Conservation (phyloP, 345 rosid genomes). For the Leavenworthia alabamica region DNA sequence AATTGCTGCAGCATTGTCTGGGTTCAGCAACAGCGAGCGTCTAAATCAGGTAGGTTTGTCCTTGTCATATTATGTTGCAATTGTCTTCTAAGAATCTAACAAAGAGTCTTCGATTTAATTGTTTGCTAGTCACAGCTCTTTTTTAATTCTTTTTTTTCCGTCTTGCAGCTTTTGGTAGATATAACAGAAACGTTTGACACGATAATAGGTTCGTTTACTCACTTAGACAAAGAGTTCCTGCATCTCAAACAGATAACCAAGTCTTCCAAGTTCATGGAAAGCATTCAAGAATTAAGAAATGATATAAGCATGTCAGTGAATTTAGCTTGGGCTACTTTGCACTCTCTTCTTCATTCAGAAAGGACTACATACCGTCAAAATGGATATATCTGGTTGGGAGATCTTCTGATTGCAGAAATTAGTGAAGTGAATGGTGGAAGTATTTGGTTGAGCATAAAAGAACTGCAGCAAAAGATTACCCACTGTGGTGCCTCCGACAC, state of each 20-base stretch:
- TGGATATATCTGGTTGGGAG: constrained; percentile 93
- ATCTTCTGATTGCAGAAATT: constrained; percentile 89
- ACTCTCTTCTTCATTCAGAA: constrained; percentile 94
- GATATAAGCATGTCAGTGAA: constrained; percentile 49
- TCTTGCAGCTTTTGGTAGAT: constrained; percentile 72
- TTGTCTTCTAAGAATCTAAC: too few species aligned
- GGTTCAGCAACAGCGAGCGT: constrained; percentile 81
- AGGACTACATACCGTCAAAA: constrained; percentile 70
- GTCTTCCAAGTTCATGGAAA: constrained; percentile 57
- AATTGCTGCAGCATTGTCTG: constrained; percentile 66
- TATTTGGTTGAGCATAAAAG: constrained; percentile 66
- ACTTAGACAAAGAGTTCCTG: constrained; percentile 78
- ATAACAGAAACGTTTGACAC: constrained; percentile 73
- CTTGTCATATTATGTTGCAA: not conserved
- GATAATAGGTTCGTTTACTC: constrained; percentile 81
- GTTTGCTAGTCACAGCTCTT: constrained; percentile 12
- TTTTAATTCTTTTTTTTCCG: constrained; percentile 8
- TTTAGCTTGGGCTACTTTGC: constrained; percentile 79
- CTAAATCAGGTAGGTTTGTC: constrained; percentile 56
- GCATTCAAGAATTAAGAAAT: constrained; percentile 41
- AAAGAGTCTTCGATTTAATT: too few species aligned
- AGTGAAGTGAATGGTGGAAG: constrained; percentile 53
- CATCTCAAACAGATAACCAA: constrained; percentile 70
- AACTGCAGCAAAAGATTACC: constrained; percentile 61
- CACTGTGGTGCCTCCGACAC: constrained; percentile 61